phyloP scores from a whole-genome alignment of 495 filamentous ascomycete species.

The Penicillium silybi region DNA sequence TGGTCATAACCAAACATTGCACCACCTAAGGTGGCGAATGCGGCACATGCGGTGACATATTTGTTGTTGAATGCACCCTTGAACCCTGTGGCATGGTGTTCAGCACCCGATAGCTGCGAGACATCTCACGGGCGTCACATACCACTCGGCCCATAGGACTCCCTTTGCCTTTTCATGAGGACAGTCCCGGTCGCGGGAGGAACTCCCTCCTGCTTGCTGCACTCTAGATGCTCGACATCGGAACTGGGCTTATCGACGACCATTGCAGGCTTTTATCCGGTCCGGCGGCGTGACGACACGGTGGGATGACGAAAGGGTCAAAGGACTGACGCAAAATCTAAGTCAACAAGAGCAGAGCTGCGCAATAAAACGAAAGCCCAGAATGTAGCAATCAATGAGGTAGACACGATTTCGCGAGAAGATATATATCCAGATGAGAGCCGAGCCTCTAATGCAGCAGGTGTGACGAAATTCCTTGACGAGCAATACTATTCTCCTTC shows the following conservation, averaged over 20 bases:
- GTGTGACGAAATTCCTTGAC: not conserved
- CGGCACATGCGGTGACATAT: slow-evolving; percentile 46
- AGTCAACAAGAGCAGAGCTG: not conserved
- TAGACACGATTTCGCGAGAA: not conserved
- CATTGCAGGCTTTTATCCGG: not conserved
- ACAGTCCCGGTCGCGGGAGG: not conserved
- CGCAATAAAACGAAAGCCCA: not conserved
- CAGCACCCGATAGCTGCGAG: not conserved
- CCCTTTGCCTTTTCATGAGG: not conserved
- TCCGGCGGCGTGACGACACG: not conserved
- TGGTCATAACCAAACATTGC: slow-evolving; percentile 38
- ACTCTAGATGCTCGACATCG: not conserved
- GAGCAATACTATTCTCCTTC: not conserved
- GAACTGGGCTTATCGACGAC: not conserved
- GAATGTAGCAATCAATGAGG: not conserved
- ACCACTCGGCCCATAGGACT: not conserved
- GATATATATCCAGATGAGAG: not conserved
- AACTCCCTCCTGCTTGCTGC: not conserved
- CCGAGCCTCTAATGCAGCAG: not conserved
- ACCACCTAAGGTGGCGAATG: slow-evolving; percentile 48
- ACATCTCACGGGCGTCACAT: not conserved
- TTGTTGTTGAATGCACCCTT: slow-evolving; percentile 38
- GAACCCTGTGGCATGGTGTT: slow-evolving; percentile 21
- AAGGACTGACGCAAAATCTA: not conserved
- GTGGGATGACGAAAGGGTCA: not conserved